Evolutionary conservation across 108 stramenopile genomes (phyloP).

Genomic region (Conticribra guillardii): DNA sequence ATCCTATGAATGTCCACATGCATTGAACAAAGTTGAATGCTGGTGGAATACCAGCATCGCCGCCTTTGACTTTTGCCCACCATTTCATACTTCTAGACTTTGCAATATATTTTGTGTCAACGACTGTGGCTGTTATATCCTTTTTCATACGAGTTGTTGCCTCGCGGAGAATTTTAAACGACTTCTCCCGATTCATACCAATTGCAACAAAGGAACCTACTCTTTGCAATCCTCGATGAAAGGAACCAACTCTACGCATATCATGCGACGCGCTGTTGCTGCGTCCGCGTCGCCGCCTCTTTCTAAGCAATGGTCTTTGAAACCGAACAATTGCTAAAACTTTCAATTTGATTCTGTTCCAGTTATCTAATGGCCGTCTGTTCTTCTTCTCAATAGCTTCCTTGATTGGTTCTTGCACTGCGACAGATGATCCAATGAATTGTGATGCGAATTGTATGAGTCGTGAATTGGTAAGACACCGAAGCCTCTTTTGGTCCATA

Average conservation of each 20-base stretch:
- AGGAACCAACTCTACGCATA: neutral
- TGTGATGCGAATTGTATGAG: conserved; percentile 12
- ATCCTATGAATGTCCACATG: conserved; percentile 28
- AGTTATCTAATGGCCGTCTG: conserved; percentile 11
- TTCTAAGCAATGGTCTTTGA: conserved; percentile 11
- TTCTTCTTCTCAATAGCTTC: neutral
- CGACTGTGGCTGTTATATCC: conserved; percentile 2
- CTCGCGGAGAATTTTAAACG: conserved; percentile 8
- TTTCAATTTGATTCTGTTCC: conserved; percentile 14
- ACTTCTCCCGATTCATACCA: conserved; percentile 11
- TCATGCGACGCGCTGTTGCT: neutral
- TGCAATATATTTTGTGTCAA: neutral
- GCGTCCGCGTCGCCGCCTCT: neutral
- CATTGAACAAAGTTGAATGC: conserved; percentile 15
- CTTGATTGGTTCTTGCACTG: conserved; percentile 11
- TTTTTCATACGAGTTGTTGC: conserved; percentile 14
- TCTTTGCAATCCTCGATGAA: neutral
- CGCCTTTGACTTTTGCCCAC: conserved; percentile 21
- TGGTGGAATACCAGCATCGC: conserved; percentile 23
- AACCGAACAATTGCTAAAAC: conserved; percentile 14
- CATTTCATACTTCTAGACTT: conserved; percentile 25
- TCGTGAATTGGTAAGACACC: conserved; percentile 7
- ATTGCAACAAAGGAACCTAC: neutral
- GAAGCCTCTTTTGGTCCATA: conserved; percentile 6
- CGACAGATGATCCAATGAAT: conserved; percentile 15